Evolutionary conservation across 2,329 filamentous ascomycete genomes (phyloP).

Genomic region (Sphaerulina vaccinii): DNA sequence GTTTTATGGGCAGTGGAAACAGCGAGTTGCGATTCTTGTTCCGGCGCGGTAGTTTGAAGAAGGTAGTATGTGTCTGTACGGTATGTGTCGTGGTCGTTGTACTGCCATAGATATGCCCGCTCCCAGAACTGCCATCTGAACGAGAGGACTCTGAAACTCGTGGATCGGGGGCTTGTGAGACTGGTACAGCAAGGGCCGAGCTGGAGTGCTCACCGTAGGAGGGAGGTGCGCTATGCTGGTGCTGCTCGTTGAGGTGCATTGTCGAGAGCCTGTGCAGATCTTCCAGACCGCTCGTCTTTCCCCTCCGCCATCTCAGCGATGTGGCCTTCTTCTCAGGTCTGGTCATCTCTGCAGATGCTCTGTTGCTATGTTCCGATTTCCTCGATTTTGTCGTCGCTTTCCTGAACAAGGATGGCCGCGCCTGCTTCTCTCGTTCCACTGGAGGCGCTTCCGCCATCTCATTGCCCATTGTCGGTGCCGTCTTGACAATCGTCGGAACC

Average conservation of each 20-base stretch:
- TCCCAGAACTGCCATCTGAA: slow-evolving; percentile 69
- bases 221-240: slow-evolving; percentile 48
- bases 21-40: slow-evolving; percentile 73
- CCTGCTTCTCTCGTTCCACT: slow-evolving; percentile 16
- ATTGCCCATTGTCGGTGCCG: slow-evolving; percentile 55
- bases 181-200: slow-evolving; percentile 62
- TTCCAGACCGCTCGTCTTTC: slow-evolving; percentile 37
- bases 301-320: slow-evolving; percentile 32
- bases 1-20: slow-evolving; percentile 84
- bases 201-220: slow-evolving; percentile 62
- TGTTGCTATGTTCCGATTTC: slow-evolving; percentile 16
- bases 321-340: slow-evolving; percentile 26
- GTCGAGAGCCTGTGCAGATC: slow-evolving; percentile 59
- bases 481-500: slow-evolving; percentile 78
- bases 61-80: slow-evolving; percentile 61
- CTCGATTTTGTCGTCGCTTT: slow-evolving; percentile 25
- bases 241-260: slow-evolving; percentile 43
- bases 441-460: slow-evolving; percentile 11
- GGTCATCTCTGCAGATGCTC: slow-evolving; percentile 17
- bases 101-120: slow-evolving; percentile 58
- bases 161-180: slow-evolving; percentile 40
- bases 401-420: slow-evolving; percentile 30
- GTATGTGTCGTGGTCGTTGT: slow-evolving; percentile 64
- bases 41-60: slow-evolving; percentile 78
- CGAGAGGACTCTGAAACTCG: slow-evolving; percentile 82